A percentile compares a stretch with the other conserved stretches of the same genome.
Evolutionary conservation across 2,329 filamentous ascomycete species (phyloP).

Genomic region (Fonsecaea pugnacius): DNA sequence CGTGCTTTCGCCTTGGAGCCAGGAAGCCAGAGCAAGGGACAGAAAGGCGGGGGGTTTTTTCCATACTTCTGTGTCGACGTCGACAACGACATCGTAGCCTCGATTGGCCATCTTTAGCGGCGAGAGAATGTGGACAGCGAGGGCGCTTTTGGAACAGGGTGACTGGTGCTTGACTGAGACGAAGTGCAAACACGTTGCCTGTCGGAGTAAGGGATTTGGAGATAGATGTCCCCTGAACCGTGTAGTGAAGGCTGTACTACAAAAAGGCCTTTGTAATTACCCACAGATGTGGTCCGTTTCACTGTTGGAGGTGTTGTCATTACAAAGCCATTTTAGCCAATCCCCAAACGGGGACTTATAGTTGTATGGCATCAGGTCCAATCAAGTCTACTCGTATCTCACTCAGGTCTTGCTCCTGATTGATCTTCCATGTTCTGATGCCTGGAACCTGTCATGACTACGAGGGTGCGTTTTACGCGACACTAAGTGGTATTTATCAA

Average conservation of each 20-base stretch:
- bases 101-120: constrained; percentile 70
- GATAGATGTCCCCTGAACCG: neutral
- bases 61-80: constrained; percentile 89
- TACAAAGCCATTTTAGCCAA: neutral
- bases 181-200: constrained; percentile 25
- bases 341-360: neutral
- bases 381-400: no score
- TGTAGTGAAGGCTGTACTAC: neutral
- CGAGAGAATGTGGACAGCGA: neutral
- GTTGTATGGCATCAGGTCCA: no score
- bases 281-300: accelerated
- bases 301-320: neutral
- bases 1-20: no score
- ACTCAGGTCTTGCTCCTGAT: neutral
- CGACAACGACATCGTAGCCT: constrained; percentile 97
- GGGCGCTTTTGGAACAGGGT: neutral
- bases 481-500: no score
- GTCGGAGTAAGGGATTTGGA: constrained; percentile 10
- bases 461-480: neutral
- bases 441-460: neutral
- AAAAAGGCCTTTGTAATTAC: neutral
- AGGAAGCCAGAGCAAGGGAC: no score
- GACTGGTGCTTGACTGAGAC: constrained; percentile 1
- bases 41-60: constrained; percentile 1
- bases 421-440: neutral